phyloP scores from a whole-genome alignment of 176 grass and related monocot species.

The Raddia distichophylla region DNA sequence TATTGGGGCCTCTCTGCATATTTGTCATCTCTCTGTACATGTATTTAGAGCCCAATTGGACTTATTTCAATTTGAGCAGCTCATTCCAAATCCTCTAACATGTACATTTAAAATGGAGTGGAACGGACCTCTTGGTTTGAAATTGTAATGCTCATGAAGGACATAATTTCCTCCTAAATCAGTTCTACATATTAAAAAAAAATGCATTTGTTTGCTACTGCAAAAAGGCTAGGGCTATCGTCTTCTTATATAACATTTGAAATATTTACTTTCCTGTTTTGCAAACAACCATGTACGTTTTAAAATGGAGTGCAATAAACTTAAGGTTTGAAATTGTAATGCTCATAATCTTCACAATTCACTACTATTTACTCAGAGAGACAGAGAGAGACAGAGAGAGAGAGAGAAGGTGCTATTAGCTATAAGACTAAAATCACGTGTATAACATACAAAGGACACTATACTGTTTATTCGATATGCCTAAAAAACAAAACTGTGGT shows the following conservation, averaged over 20 bases:
- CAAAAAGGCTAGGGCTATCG: neutral
- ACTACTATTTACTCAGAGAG: neutral
- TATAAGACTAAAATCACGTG: slow-evolving; percentile 7
- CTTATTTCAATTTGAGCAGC: too few species aligned
- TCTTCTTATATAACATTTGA: neutral
- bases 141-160: too few species aligned
- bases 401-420: too few species aligned
- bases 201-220: slow-evolving; percentile 3
- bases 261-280: neutral
- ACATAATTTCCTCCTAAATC: neutral
- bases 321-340: neutral
- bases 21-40: too few species aligned
- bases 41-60: too few species aligned
- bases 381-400: too few species aligned
- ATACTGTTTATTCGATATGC: neutral
- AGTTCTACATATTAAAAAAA: neutral
- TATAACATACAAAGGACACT: neutral
- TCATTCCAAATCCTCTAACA: too few species aligned
- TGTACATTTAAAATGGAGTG: too few species aligned
- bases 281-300: slow-evolving; percentile 3
- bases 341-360: neutral
- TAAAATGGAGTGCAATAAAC: neutral
- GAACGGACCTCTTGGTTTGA: too few species aligned
- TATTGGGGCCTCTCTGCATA: too few species aligned
- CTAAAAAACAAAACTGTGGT: neutral